phyloP scores from a whole-genome alignment of 768 basidiomycete genomes.

The Megacollybia marginata region DNA sequence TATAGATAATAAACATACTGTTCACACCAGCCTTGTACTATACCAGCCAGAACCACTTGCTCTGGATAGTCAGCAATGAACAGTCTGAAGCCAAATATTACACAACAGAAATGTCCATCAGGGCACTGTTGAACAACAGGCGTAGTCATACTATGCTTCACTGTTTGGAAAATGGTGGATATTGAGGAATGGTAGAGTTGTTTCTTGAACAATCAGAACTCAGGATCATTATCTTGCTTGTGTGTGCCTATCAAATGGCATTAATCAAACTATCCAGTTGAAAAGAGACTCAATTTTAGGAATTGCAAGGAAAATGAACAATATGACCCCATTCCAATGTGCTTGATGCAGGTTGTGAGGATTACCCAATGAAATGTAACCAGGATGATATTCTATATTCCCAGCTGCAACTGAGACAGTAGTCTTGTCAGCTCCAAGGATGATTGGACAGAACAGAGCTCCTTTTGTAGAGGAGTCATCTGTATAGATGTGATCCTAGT shows the following conservation, averaged over 20 bases:
- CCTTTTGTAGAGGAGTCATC: slow-evolving; percentile 7
- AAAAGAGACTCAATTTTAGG: slow-evolving; percentile 18
- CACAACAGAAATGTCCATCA: slow-evolving; percentile 18
- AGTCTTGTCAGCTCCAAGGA: too few relatives aligned
- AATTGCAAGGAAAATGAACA: slow-evolving; percentile 19
- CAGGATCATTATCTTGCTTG: slow-evolving; percentile 5
- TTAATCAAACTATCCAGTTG: background rate
- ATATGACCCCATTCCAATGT: background rate
- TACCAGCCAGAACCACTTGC: slow-evolving; percentile 15
- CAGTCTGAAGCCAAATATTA: slow-evolving; percentile 17
- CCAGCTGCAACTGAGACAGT: slow-evolving; percentile 13
- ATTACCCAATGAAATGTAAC: too few relatives aligned
- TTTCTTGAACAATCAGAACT: slow-evolving; percentile 5
- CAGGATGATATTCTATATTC: slow-evolving; percentile 13
- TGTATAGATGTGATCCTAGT: background rate
- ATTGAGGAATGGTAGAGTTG: too few relatives aligned
- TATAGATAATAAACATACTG: too few relatives aligned
- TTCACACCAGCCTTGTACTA: slow-evolving; percentile 15
- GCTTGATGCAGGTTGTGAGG: slow-evolving; percentile 5
- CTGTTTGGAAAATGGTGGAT: slow-evolving; percentile 10
- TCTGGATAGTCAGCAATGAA: slow-evolving; percentile 28
- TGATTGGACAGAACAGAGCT: slow-evolving; percentile 12
- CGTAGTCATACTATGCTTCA: slow-evolving; percentile 13
- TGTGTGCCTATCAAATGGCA: slow-evolving; percentile 2
- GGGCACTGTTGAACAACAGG: slow-evolving; percentile 13